Base-by-base conservation (phyloP, 306 rosid genomes). In the Cicer cuneatum region DNA sequence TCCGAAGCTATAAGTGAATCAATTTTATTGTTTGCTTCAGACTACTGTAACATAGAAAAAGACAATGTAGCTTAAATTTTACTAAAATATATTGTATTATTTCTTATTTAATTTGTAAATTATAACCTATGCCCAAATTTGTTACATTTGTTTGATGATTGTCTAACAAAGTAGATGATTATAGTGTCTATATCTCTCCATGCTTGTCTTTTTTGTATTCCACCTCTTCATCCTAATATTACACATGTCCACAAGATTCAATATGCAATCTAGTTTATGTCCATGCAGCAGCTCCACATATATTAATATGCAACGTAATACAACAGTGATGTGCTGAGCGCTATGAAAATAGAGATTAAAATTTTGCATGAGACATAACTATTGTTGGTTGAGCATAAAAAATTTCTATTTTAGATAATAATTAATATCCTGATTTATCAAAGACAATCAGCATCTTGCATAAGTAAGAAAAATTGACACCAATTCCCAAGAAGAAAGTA, bases 401-500 rank as follows among this genome's bases (percentile, higher is more conserved):
- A 39, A 69, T 39, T 18, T 18, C 12, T 33, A 52, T 71, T 70
- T 71, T 38, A 82, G 42, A 81, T 16, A 24, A 73, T 16, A 73
- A 35, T 38, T 16, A 73, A 35, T 49, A 43, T 41, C 47, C 16
- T 46, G 46, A 64, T 40, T 72, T 57, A 66, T 49, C 54, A 41
- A 49, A 5, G 48, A 66, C 40, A 56, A 38, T 49, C 54, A 58
- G 42, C 52, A 64, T 24, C 49, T 66, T 82, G 59, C 12, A 66
- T 16, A 21, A 48, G 59, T 63, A 47, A 47, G 51, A 16, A 48
- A 65, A 24, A 3, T 6, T 46, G 15, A 71, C 65, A 66, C 65
- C 40, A 47, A 81, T 56, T 81, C 57, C 38, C 59, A 48, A 70
- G 43, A 48, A 70, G 63, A 70, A 69, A 69, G 14, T n/a, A 51